Conservation (phyloP, 2,329 filamentous ascomycete genomes). For the Ophiocordyceps polyrhachis-furcata region DNA sequence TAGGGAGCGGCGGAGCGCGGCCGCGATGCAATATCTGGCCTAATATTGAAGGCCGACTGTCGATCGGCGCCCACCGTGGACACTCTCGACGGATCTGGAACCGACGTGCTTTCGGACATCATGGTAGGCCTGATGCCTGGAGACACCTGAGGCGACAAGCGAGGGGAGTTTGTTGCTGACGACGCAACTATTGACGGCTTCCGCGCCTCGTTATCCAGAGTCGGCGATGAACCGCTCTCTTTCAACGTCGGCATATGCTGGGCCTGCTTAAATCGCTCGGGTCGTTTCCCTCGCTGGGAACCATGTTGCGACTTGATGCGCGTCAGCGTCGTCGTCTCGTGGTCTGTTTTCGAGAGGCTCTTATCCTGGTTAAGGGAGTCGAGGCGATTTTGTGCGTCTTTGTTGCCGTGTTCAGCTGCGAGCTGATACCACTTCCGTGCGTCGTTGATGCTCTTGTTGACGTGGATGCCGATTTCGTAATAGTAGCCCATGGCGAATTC, state of each 20-base stretch:
- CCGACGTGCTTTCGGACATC: slow-evolving; percentile 20
- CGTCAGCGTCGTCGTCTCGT: slow-evolving; percentile 77
- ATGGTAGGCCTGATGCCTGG: slow-evolving; percentile 19
- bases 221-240: slow-evolving; percentile 19
- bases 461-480: slow-evolving; percentile 86
- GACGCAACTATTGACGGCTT: slow-evolving; percentile 4
- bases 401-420: slow-evolving; percentile 78
- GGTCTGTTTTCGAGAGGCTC: slow-evolving; percentile 73
- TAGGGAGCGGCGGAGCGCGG: slow-evolving; percentile 47
- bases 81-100: slow-evolving; percentile 27
- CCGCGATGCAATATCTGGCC: slow-evolving; percentile 22
- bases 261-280: slow-evolving; percentile 36
- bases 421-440: slow-evolving; percentile 80
- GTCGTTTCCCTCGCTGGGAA: slow-evolving; percentile 43
- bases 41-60: slow-evolving; percentile 32
- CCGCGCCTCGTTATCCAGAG: slow-evolving; percentile 9
- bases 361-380: slow-evolving; percentile 70
- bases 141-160: slow-evolving; percentile 22
- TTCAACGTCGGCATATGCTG: slow-evolving; percentile 30
- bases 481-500: slow-evolving; percentile 98
- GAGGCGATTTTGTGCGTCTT: slow-evolving; percentile 65
- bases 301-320: slow-evolving; percentile 71
- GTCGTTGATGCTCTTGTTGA: slow-evolving; percentile 64
- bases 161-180: slow-evolving; percentile 11
- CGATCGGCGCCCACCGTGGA: slow-evolving; percentile 18